Evolutionary conservation across 116 monocot species (phyloP).

Genomic region (Dioscorea cayenensis): DNA sequence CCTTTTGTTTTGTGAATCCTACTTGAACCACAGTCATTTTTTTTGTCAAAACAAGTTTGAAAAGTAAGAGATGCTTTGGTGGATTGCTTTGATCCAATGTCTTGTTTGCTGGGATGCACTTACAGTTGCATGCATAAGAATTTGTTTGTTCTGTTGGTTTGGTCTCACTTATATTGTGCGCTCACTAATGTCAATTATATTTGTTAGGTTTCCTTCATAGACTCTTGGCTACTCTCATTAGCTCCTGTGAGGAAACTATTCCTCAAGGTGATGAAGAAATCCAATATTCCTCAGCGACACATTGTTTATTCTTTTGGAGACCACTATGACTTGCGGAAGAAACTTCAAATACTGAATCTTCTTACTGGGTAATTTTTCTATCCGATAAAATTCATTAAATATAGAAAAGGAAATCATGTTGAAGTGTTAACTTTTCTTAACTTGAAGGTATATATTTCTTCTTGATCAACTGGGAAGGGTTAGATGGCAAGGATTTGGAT

Average conservation of each 20-base stretch:
- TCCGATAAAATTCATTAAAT: conserved; percentile 15
- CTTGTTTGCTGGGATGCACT: no score
- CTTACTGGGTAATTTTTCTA: conserved; percentile 74
- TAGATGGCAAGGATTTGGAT: conserved; percentile 94
- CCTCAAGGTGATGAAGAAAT: conserved; percentile 73
- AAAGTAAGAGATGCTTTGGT: no score
- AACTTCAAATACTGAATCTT: conserved; percentile 80
- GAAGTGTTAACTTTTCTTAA: not conserved
- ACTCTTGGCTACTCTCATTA: conserved; percentile 76
- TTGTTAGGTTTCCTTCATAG: conserved; percentile 77
- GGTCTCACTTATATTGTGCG: not conserved
- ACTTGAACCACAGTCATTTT: no score
- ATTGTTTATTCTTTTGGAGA: conserved; percentile 87
- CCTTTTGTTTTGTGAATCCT: no score
- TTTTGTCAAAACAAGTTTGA: no score
- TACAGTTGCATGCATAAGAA: no score
- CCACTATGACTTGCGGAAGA: conserved; percentile 82
- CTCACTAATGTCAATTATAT: not conserved
- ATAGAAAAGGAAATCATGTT: not conserved
- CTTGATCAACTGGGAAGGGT: conserved; percentile 68
- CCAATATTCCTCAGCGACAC: conserved; percentile 37
- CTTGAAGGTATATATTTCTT: conserved; percentile 28
- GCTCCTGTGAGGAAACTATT: conserved; percentile 44
- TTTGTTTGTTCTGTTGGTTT: not conserved
- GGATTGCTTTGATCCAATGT: no score